A percentile compares a stretch with the other conserved stretches of the same genome.
phyloP scores from a whole-genome alignment of 768 basidiomycete genomes.

The Pulveroboletus ravenelii region DNA sequence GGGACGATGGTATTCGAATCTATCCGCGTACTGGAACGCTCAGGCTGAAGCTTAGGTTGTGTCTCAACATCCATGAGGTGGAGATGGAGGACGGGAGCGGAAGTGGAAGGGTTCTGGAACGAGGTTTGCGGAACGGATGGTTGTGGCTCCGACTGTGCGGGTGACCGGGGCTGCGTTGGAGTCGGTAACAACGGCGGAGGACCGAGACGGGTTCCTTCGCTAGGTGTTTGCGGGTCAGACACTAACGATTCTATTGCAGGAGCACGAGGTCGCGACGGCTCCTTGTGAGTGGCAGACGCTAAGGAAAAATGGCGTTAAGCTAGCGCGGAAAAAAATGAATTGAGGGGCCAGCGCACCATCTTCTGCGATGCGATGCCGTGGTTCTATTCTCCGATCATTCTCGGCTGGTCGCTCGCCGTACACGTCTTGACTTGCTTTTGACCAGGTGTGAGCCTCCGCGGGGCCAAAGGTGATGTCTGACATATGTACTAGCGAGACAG shows the following conservation, averaged over 20 bases:
- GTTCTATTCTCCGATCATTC: not conserved
- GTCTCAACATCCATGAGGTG: slow-evolving; percentile 1
- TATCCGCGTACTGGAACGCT: not conserved
- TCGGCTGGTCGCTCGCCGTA: not conserved
- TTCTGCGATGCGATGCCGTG: slow-evolving; percentile 1
- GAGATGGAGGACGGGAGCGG: slow-evolving; percentile 7
- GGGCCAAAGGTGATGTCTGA: not conserved
- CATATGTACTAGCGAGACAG: slow-evolving; percentile 9
- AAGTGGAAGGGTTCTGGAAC: not conserved
- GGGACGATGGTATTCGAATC: not conserved
- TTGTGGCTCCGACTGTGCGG: not conserved
- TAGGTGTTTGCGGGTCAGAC: not conserved
- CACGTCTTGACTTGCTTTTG: not conserved
- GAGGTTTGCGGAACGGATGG: not conserved
- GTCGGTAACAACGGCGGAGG: not conserved
- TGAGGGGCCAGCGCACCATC: slow-evolving; percentile 6
- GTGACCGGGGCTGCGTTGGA: not conserved
- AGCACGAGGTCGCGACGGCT: not conserved
- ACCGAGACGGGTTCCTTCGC: not conserved
- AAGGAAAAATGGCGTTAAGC: slow-evolving; percentile 4
- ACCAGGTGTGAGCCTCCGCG: not conserved
- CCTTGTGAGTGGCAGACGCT: slow-evolving; percentile 4
- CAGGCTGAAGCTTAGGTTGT: not conserved
- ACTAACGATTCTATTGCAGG: not conserved
- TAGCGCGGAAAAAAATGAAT: not conserved